Evolutionary conservation across 192 early-diverging fungal genomes (phyloP), one percentile per base, ranked within the genome.

Genomic region (Backusella sp.): DNA sequence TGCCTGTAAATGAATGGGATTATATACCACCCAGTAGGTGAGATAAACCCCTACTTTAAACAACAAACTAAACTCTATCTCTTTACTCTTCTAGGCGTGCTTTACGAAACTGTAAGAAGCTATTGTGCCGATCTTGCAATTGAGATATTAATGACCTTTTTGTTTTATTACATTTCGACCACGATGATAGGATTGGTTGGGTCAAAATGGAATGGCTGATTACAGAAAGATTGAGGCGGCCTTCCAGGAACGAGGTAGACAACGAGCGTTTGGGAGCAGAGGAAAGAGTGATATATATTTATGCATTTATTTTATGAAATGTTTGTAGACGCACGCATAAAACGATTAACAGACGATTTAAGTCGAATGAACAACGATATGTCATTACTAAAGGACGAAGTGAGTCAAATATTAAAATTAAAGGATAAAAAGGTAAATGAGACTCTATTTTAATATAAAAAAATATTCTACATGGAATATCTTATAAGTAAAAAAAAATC

Each of bases 1-100:
- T 99, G 49, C 92, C 92, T 2, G 86, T 96, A 28, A 94, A 95
- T 19, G 84, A 89, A 39, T 91, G 91, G 73, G 95, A 97, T 81
- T 97, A 95, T 74, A 88, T 96, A 39, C 95, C 94, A 36, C 92
- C 91, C 73, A 92, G 89, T 90, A 85, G 81, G 53, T 59, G 53
- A 59, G 53, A 59, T 8, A 7, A 59, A 59, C 3, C 3, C 3
- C 42, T 28, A 23, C 53, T 3, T 23, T 23, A 19, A 59, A 7
- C 21, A 59, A 59, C 21, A 59, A 59, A 26, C 53, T 59, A 59
- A 59, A 23, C 23, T 6, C 11, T 23, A 6, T 59, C 9, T 23
- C 23, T 59, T 21, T 42, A 42, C 30, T 65, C 4, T 66, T 68
- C 12, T 73, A 89, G 88, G 85, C 66, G 84, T 84, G 28, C 79